phyloP scores from a whole-genome alignment of 1,284 basidiomycete species.

The Acaromyces ingoldii region DNA sequence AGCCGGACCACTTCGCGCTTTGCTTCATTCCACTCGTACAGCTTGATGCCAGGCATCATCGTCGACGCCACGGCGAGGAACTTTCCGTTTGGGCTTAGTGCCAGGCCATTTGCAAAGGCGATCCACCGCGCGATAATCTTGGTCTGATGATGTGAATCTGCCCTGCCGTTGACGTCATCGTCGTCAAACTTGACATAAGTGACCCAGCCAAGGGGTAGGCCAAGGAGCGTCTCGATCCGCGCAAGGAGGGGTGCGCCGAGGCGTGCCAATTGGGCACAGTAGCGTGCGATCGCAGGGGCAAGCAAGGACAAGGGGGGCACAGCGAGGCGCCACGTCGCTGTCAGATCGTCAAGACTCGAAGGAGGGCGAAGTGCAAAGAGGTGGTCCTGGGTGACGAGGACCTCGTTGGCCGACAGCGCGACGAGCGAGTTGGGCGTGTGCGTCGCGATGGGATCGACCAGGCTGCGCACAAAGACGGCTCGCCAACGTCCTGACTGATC shows the following conservation, averaged over 20 bases:
- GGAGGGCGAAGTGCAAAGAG: constrained; percentile 61
- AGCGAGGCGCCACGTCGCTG: too few relatives aligned
- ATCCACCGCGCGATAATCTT: constrained; percentile 56
- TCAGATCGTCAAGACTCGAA: too few relatives aligned
- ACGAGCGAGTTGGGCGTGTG: constrained; percentile 61
- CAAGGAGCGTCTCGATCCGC: constrained; percentile 59
- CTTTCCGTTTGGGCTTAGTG: constrained; percentile 57
- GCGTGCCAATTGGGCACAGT: neutral
- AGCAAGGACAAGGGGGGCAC: neutral
- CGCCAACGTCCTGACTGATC: too few relatives aligned
- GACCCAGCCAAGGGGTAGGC: constrained; percentile 61
- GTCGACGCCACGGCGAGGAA: constrained; percentile 61
- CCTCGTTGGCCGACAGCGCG: constrained; percentile 61
- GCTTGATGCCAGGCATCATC: constrained; percentile 55
- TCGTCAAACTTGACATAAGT: constrained; percentile 21
- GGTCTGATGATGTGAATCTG: constrained; percentile 12
- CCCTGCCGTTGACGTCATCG: neutral
- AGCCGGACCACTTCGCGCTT: neutral
- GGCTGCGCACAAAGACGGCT: constrained; percentile 9
- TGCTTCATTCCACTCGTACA: constrained; percentile 53
- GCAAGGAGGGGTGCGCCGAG: constrained; percentile 31
- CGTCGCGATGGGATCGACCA: constrained; percentile 21
- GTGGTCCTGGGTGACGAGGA: constrained; percentile 68
- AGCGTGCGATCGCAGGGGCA: neutral
- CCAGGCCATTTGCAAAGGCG: constrained; percentile 66